A percentile compares a stretch with the other conserved stretches of the same genome.
These are phyloP conservation scores for Catenaria anguillulae DNA, from an alignment of 371 early-diverging fungal species.

Conservation along the genomic window DNA sequence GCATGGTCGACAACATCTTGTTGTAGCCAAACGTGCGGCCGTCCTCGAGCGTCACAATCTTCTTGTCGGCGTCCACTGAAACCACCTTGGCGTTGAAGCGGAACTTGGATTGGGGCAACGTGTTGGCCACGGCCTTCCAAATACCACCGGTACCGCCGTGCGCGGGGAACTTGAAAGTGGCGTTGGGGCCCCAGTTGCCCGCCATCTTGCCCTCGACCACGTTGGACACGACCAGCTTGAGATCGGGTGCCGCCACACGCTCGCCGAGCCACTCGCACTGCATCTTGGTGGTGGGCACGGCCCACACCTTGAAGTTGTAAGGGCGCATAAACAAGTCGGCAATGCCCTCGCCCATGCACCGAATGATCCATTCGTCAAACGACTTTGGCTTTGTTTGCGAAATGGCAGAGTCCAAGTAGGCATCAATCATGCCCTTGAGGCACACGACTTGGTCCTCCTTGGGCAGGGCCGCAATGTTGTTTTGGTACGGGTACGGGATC, in stretches of 20 bases:
- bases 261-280: constrained; percentile 17
- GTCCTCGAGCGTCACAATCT: constrained; percentile 11
- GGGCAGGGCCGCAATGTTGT: constrained; percentile 20
- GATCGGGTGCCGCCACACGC: constrained; percentile 19
- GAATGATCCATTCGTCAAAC: constrained; percentile 21
- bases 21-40: constrained; percentile 15
- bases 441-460: constrained; percentile 18
- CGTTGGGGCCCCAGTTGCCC: constrained; percentile 21
- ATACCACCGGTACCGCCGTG: constrained; percentile 19
- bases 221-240: constrained; percentile 15
- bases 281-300: constrained; percentile 15
- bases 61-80: constrained; percentile 10
- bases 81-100: constrained; percentile 11
- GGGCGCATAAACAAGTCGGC: constrained; percentile 22
- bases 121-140: constrained; percentile 19
- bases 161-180: constrained; percentile 18
- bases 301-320: constrained; percentile 23
- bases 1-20: constrained; percentile 15
- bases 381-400: constrained; percentile 8
- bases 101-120: constrained; percentile 12
- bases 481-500: constrained; percentile 22
- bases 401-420: constrained; percentile 9
- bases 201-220: constrained; percentile 15
- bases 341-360: constrained; percentile 20
- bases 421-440: constrained; percentile 18